These are phyloP conservation scores for Helicocarpus griseus DNA, from an alignment of 2,329 filamentous ascomycete genomes.

Conservation along the genomic window DNA sequence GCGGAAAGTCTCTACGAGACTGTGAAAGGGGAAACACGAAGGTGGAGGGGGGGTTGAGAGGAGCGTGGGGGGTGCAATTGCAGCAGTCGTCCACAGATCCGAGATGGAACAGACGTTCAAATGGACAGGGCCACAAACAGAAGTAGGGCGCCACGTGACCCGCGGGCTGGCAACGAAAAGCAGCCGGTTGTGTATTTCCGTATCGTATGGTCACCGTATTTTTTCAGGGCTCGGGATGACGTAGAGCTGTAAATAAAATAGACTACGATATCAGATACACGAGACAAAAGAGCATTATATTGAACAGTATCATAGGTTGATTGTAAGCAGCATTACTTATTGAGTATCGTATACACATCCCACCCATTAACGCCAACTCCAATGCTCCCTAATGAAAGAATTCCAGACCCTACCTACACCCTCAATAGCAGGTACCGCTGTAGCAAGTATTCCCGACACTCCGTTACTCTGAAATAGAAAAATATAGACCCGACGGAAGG, in stretches of 20 bases:
- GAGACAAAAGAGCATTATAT: neutral
- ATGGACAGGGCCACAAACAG: neutral
- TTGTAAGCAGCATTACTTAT: slow-evolving; percentile 1
- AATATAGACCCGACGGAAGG: neutral
- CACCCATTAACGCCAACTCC: neutral
- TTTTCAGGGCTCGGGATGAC: neutral
- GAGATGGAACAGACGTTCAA: neutral
- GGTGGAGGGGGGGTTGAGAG: neutral
- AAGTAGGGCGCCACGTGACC: neutral
- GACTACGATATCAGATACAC: too few relatives aligned
- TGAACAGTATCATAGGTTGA: neutral
- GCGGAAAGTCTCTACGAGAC: slow-evolving; percentile 3
- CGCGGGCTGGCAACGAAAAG: neutral
- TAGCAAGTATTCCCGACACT: neutral
- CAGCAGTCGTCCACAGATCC: slow-evolving; percentile 1
- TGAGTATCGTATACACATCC: neutral
- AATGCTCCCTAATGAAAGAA: neutral
- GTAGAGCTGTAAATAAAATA: neutral
- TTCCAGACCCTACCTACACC: neutral
- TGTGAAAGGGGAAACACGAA: neutral
- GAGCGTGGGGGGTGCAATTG: slow-evolving; percentile 2
- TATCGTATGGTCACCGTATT: neutral
- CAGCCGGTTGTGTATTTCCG: neutral
- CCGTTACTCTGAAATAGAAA: neutral
- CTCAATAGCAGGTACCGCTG: neutral